Conservation (phyloP, 176 grass and related monocot genomes). For the Stipa capillata region DNA sequence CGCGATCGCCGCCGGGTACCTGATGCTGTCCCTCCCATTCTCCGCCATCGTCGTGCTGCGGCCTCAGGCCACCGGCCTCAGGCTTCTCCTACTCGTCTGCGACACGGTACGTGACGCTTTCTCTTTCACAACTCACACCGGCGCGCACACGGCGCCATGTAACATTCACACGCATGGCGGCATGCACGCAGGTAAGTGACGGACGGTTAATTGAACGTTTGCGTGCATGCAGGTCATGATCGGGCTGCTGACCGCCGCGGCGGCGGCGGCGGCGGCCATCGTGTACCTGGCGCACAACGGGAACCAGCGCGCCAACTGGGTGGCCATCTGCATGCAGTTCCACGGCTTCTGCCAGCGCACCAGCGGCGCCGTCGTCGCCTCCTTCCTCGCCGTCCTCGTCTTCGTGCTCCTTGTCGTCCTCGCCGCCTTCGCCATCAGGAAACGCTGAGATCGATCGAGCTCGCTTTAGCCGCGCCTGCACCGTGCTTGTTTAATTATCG, state of each 20-base stretch:
- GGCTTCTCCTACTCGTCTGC: constrained; percentile 61
- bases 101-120: constrained; percentile 23
- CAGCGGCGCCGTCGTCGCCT: constrained; percentile 73
- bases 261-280: constrained; percentile 52
- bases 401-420: constrained; percentile 67
- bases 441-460: constrained; percentile 28
- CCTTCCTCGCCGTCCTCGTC: constrained; percentile 74
- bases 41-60: constrained; percentile 42
- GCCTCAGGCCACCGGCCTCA: constrained; percentile 37
- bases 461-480: no score
- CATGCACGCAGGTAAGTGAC: no score
- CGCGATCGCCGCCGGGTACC: constrained; percentile 55
- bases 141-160: no score
- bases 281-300: constrained; percentile 83
- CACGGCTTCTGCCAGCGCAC: constrained; percentile 74
- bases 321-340: constrained; percentile 95
- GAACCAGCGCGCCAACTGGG: constrained; percentile 75
- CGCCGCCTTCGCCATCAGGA: constrained; percentile 52
- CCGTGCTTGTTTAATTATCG: no score
- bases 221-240: constrained; percentile 41
- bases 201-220: no score
- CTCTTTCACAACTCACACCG: neutral
- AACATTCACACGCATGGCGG: no score
- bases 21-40: constrained; percentile 76
- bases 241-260: constrained; percentile 46